Evolutionary conservation across 140 eudicot species (phyloP).

Genomic region (Stevia rebaudiana): DNA sequence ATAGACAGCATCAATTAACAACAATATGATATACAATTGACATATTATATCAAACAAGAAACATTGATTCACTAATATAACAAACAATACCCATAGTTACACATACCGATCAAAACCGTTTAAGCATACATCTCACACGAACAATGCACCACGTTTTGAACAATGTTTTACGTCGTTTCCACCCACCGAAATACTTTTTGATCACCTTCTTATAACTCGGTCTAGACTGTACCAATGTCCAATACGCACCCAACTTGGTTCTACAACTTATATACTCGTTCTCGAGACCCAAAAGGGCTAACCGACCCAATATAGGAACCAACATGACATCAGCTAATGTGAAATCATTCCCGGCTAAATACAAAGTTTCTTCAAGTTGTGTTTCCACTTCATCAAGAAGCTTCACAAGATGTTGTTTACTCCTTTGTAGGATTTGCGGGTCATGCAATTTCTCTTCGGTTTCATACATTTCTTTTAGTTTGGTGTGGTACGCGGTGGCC

Average conservation of each 20-base stretch:
- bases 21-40: neutral
- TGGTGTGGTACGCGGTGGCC: slow-evolving; percentile 74
- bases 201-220: slow-evolving; percentile 75
- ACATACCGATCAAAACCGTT: slow-evolving; percentile 34
- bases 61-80: neutral
- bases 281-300: slow-evolving; percentile 55
- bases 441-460: slow-evolving; percentile 65
- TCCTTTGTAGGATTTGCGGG: slow-evolving; percentile 44
- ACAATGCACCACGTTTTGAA: slow-evolving; percentile 64
- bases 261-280: slow-evolving; percentile 43
- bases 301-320: slow-evolving; percentile 62
- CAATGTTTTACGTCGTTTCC: slow-evolving; percentile 63
- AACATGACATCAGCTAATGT: slow-evolving; percentile 69
- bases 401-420: slow-evolving; percentile 47
- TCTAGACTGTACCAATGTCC: slow-evolving; percentile 53
- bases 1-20: neutral
- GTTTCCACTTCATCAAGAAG: slow-evolving; percentile 79
- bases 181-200: slow-evolving; percentile 62
- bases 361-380: slow-evolving; percentile 45
- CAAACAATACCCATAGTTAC: neutral
- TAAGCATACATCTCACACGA: slow-evolving; percentile 49
- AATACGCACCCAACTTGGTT: slow-evolving; percentile 55
- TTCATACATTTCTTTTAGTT: slow-evolving; percentile 65
- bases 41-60: neutral
- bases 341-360: slow-evolving; percentile 65